Evolutionary conservation across 1,284 basidiomycete species (phyloP).

Genomic region (Sporisorium iseilematis-ciliati): DNA sequence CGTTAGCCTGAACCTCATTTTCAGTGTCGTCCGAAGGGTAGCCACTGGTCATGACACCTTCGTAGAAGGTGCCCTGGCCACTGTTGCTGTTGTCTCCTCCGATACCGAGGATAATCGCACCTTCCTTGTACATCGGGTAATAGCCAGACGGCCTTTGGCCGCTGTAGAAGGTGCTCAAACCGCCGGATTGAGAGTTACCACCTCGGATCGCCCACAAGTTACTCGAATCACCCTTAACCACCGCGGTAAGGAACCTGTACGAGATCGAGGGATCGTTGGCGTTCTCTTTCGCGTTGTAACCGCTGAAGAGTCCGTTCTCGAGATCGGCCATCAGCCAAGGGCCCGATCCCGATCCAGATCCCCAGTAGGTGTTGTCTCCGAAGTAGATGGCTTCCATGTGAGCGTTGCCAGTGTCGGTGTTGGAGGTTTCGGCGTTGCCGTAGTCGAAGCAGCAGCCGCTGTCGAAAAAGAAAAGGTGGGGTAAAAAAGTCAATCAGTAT

Average conservation of each 20-base stretch:
- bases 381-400: conserved; percentile 46
- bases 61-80: conserved; percentile 35
- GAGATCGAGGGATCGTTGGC: conserved; percentile 13
- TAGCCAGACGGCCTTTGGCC: conserved; percentile 26
- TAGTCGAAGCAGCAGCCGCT: conserved; percentile 35
- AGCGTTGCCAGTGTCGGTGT: conserved; percentile 16
- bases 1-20: conserved; percentile 30
- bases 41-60: conserved; percentile 30
- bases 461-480: background rate
- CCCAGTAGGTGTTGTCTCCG: conserved; percentile 27
- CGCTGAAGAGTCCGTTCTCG: conserved; percentile 28
- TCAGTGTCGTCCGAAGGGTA: conserved; percentile 27
- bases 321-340: conserved; percentile 32
- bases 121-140: conserved; percentile 42
- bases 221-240: conserved; percentile 37
- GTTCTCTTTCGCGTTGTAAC: conserved; percentile 26
- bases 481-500: background rate
- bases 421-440: conserved; percentile 32
- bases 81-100: conserved; percentile 40
- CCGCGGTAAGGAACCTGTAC: conserved; percentile 21
- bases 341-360: conserved; percentile 18
- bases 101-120: conserved; percentile 38
- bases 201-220: conserved; percentile 29
- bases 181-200: conserved; percentile 25
- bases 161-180: conserved; percentile 21